Evolutionary conservation across 148 eudicot genomes (phyloP).

Genomic region (Pharnaceum exiguum): DNA sequence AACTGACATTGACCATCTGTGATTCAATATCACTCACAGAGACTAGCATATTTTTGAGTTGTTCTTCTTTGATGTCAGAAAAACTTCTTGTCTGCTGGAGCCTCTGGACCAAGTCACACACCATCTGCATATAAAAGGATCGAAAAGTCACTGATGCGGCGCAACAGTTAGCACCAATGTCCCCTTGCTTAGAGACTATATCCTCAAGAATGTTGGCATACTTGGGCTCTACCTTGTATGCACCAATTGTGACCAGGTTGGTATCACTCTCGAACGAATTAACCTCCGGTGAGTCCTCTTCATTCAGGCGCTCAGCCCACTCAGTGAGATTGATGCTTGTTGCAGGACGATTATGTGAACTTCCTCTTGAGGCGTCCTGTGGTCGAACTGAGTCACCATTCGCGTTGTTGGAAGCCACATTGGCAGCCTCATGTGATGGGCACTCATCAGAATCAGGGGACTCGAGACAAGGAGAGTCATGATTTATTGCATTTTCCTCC

Average conservation of each 20-base stretch:
- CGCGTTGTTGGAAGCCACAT: not conserved
- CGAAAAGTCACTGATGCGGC: not conserved
- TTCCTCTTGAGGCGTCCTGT: not conserved
- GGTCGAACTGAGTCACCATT: not conserved
- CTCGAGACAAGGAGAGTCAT: too few species aligned
- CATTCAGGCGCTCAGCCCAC: not conserved
- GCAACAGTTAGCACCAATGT: conserved; percentile 10
- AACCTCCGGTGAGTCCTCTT: conserved; percentile 2
- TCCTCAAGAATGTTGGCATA: not conserved
- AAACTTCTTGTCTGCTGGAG: not conserved
- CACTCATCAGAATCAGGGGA: not conserved
- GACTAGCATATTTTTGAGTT: not conserved
- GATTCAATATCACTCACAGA: not conserved
- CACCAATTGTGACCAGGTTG: not conserved
- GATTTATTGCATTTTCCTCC: too few species aligned
- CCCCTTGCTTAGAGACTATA: conserved; percentile 7
- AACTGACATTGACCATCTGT: not conserved
- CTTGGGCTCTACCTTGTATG: conserved; percentile 11
- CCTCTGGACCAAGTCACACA: not conserved
- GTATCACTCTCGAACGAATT: not conserved
- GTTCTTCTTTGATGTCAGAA: not conserved
- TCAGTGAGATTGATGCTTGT: conserved; percentile 7
- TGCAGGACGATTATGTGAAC: not conserved
- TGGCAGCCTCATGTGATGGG: not conserved
- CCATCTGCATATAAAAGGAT: conserved; percentile 1